phyloP scores from a whole-genome alignment of 1,284 basidiomycete genomes.

The Nidula niveotomentosa region DNA sequence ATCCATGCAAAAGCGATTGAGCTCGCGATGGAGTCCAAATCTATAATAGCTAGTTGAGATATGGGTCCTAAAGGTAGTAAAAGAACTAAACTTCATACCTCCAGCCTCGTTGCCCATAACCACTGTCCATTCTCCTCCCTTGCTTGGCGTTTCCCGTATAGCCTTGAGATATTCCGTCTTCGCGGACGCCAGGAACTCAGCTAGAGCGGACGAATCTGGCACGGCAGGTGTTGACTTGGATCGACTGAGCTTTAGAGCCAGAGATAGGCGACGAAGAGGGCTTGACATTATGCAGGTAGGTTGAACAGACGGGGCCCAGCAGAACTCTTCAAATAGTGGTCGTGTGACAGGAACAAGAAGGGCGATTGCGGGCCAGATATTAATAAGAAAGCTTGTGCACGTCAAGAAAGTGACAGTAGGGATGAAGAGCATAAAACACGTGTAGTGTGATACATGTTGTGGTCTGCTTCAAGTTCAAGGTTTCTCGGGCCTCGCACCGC shows the following conservation, averaged over 20 bases:
- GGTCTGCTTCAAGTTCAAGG: no score
- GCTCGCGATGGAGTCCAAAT: conserved; percentile 86
- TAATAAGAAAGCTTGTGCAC: no score
- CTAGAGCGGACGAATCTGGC: conserved; percentile 22
- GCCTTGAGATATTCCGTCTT: conserved; percentile 40
- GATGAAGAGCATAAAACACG: no score
- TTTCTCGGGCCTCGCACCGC: no score
- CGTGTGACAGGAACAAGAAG: no score
- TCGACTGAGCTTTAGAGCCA: conserved; percentile 24
- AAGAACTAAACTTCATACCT: conserved; percentile 47
- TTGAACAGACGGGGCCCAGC: neutral
- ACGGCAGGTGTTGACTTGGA: conserved; percentile 16
- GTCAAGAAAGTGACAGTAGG: no score
- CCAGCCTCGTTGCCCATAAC: conserved; percentile 93
- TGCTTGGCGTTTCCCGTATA: conserved; percentile 22
- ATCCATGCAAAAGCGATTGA: conserved; percentile 84
- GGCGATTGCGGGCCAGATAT: no score
- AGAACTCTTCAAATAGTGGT: neutral
- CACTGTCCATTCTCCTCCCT: conserved; percentile 70
- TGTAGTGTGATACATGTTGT: no score
- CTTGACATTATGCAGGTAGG: conserved; percentile 14
- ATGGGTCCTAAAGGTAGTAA: neutral
- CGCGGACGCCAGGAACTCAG: conserved; percentile 33
- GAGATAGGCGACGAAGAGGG: conserved; percentile 29
- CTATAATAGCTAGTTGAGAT: conserved; percentile 38